Evolutionary conservation across 164 flowering plant genomes (phyloP).

Genomic region (Tetrastigma voinierianum): DNA sequence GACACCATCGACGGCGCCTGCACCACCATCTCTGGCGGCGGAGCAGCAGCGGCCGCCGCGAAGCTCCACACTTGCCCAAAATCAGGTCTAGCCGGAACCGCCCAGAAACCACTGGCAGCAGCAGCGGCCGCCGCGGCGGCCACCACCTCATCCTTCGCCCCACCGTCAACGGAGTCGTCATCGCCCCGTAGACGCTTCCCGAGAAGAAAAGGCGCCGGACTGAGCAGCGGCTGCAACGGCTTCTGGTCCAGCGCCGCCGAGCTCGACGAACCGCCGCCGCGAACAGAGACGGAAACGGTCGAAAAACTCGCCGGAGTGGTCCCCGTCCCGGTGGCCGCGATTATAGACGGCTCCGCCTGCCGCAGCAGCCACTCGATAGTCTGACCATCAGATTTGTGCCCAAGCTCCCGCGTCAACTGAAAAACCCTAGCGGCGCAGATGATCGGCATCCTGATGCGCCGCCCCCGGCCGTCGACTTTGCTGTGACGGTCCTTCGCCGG

Average conservation of each 20-base stretch:
- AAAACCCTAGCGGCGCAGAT: slow-evolving; percentile 86
- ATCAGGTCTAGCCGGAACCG: slow-evolving; percentile 74
- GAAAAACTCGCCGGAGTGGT: slow-evolving; percentile 86
- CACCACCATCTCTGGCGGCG: slow-evolving; percentile 50
- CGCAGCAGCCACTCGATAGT: slow-evolving; percentile 95
- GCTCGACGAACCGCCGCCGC: slow-evolving; percentile 25
- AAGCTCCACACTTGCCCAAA: slow-evolving; percentile 89
- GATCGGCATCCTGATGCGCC: slow-evolving; percentile 90
- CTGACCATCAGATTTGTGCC: slow-evolving; percentile 91
- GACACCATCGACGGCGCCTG: slow-evolving; percentile 26
- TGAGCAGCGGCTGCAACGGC: slow-evolving; percentile 22
- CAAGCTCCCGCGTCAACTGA: slow-evolving; percentile 81
- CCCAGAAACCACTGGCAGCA: slow-evolving; percentile 68
- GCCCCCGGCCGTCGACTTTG: slow-evolving; percentile 86
- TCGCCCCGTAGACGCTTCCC: slow-evolving; percentile 76
- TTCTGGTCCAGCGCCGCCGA: slow-evolving; percentile 43
- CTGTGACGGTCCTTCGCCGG: slow-evolving; percentile 91
- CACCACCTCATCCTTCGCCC: too few species aligned
- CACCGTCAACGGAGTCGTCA: slow-evolving; percentile 34
- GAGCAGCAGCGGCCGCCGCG: slow-evolving; percentile 42
- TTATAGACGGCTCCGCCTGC: slow-evolving; percentile 92
- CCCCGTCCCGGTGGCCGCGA: slow-evolving; percentile 90
- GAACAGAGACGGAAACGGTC: slow-evolving; percentile 52
- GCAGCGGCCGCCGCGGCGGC: slow-evolving; percentile 11
- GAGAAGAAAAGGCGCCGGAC: slow-evolving; percentile 64